Evolutionary conservation across 1,139 yeast species (phyloP).

Genomic region (Yamadazyma membranifaciens): DNA sequence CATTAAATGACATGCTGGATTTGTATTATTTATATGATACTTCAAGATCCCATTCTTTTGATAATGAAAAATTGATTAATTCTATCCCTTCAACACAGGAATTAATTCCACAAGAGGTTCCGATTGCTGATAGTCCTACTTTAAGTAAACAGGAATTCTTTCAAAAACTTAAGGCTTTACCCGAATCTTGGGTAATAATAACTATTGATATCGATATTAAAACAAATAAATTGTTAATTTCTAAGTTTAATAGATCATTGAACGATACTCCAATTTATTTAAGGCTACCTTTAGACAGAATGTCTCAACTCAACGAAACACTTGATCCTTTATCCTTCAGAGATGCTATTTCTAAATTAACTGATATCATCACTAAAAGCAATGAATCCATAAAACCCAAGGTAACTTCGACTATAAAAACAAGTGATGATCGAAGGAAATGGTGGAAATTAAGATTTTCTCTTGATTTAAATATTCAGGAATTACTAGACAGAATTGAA

Average conservation of each 20-base stretch:
- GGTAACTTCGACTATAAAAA: conserved; percentile 48
- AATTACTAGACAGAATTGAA: conserved; percentile 60
- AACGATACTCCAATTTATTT: conserved; percentile 42
- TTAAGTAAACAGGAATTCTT: conserved; percentile 5
- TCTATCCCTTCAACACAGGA: not conserved
- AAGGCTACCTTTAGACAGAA: conserved; percentile 59
- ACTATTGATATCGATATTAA: conserved; percentile 61
- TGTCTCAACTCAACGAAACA: not conserved
- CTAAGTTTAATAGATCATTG: conserved; percentile 37
- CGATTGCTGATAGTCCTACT: not conserved
- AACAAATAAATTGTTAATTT: conserved; percentile 56
- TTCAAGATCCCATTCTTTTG: conserved; percentile 29
- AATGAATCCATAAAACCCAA: conserved; percentile 56
- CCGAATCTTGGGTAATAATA: conserved; percentile 57
- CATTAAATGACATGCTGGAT: conserved; percentile 6
- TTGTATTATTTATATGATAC: conserved; percentile 35
- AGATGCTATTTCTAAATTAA: conserved; percentile 45
- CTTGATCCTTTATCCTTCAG: conserved; percentile 37
- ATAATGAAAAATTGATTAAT: conserved; percentile 25
- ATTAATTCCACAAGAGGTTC: not conserved
- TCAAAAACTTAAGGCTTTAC: conserved; percentile 25
- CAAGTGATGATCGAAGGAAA: conserved; percentile 58
- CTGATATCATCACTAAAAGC: conserved; percentile 56
- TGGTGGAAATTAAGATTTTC: conserved; percentile 80
- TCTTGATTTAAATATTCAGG: conserved; percentile 56